Base-by-base conservation (phyloP, 2,329 filamentous ascomycete genomes). In the Spiromastix sp. region DNA sequence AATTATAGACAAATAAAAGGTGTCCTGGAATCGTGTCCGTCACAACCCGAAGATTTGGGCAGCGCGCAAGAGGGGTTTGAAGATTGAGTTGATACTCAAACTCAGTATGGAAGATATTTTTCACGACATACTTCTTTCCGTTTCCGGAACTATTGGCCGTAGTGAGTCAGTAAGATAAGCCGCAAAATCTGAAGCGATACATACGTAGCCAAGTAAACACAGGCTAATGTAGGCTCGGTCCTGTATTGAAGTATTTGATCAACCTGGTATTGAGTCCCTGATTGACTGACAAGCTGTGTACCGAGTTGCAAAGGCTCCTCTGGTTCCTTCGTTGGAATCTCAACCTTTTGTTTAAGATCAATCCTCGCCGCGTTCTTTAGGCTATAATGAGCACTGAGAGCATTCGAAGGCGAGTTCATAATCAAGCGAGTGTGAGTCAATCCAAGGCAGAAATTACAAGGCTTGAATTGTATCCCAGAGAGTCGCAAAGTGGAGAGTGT, bases 21-120 rank as follows among this genome's bases (percentile, higher is more conserved):
- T 38, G 39, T n/a, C n/a, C n/a, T n/a, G n/a, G n/a, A n/a, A n/a
- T n/a, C 12, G 22, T 36, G 20, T 38, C 39, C 19, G 29, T 39
- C 15, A 34, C 32, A 37, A 39, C 36, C n/a, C 40, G 37, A 19
- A 42, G 19, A 18, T 37, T 37, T 5, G 24, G 21, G 20, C 33
- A 37, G 4, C 40, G 13, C 26, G 24, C 3, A 20, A 42, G 27
- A 17, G 33, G 32, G 2, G 33, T 32, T 39, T 35, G 40, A 21
- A 39, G 21, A 30, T 29, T 15, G 9, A 37, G 16, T 17, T 42
- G 40, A n/a, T 42, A 42, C 24, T 39, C 37, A 24, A 42, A 42
- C 25, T 39, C 40, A 21, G 40, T 34, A 30, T 37, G 32, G n/a
- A 28, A 39, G 15, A 42, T 27, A 24, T 39, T 31, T 13, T 39